These are phyloP conservation scores for Aureobasidium melanogenum DNA, from an alignment of 2,329 filamentous ascomycete species.

Conservation along the genomic window DNA sequence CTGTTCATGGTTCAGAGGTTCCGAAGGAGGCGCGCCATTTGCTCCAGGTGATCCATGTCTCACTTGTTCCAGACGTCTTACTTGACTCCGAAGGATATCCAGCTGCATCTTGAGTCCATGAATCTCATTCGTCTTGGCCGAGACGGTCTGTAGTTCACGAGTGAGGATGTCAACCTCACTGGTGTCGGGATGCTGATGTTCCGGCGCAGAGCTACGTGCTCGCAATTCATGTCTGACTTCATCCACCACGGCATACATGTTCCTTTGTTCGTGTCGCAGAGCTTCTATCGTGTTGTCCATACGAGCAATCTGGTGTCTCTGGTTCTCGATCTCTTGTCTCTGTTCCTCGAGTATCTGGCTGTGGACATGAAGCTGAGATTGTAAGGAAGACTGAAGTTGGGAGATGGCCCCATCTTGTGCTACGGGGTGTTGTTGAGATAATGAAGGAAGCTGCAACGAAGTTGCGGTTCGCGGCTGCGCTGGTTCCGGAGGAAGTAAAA, in stretches of 20 bases:
- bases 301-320: constrained; percentile 31
- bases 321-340: constrained; percentile 30
- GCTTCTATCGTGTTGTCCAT: constrained; percentile 32
- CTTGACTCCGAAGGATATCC: constrained; percentile 39
- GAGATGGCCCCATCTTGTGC: constrained; percentile 29
- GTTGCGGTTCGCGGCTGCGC: neutral
- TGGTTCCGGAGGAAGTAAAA: neutral
- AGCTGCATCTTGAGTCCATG: constrained; percentile 39
- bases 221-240: constrained; percentile 29
- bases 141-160: constrained; percentile 30
- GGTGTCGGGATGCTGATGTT: constrained; percentile 21
- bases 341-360: constrained; percentile 32
- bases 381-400: constrained; percentile 31
- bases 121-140: constrained; percentile 37
- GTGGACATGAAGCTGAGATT: constrained; percentile 41
- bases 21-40: constrained; percentile 19
- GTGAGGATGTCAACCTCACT: constrained; percentile 37
- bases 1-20: constrained; percentile 14
- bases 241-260: constrained; percentile 27
- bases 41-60: constrained; percentile 15
- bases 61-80: constrained; percentile 27
- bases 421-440: constrained; percentile 7
- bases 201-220: constrained; percentile 16
- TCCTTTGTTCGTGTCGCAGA: constrained; percentile 32
- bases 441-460: constrained; percentile 9